These are phyloP conservation scores for Jamesozyma piceae DNA, from an alignment of 805 yeast genomes.

Conservation along the genomic window DNA sequence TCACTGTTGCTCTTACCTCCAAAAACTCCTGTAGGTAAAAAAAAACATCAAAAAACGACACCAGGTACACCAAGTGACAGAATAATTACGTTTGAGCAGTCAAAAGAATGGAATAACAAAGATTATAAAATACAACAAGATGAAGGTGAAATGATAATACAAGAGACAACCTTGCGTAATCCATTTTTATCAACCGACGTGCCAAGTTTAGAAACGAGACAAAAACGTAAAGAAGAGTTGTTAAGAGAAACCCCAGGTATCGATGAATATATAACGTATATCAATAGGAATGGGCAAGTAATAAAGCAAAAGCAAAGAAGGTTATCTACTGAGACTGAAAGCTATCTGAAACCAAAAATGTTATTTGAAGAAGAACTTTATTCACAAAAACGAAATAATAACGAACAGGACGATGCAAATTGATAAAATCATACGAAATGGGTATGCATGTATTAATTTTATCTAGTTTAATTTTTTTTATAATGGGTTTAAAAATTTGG, in stretches of 20 bases:
- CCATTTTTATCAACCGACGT: slow-evolving; percentile 13
- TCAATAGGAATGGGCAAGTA: slow-evolving; percentile 29
- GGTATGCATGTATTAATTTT: not conserved
- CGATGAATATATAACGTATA: slow-evolving; percentile 22
- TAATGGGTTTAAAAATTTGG: not conserved
- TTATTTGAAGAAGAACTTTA: slow-evolving; percentile 15
- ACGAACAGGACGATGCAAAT: not conserved
- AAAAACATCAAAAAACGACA: slow-evolving; percentile 5
- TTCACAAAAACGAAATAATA: not conserved
- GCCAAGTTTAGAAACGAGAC: slow-evolving; percentile 10
- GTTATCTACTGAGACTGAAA: slow-evolving; percentile 15
- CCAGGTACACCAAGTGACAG: slow-evolving; percentile 33
- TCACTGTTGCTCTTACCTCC: slow-evolving; percentile 2
- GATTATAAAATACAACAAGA: slow-evolving; percentile 8
- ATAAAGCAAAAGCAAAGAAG: slow-evolving; percentile 12
- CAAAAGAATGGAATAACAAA: slow-evolving; percentile 29
- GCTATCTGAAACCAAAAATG: slow-evolving; percentile 24
- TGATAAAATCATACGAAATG: no score
- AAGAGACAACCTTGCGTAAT: slow-evolving; percentile 4
- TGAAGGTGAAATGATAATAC: slow-evolving; percentile 6
- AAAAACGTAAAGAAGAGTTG: slow-evolving; percentile 9
- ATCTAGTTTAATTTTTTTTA: not conserved
- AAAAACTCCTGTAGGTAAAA: not conserved
- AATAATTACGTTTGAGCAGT: slow-evolving; percentile 27
- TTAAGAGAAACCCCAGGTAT: slow-evolving; percentile 15